Percentiles rank a stretch among this genome's conserved stretches.
Evolutionary conservation across 2,329 filamentous ascomycete species (phyloP).

Genomic region (Teratosphaeria viscida): DNA sequence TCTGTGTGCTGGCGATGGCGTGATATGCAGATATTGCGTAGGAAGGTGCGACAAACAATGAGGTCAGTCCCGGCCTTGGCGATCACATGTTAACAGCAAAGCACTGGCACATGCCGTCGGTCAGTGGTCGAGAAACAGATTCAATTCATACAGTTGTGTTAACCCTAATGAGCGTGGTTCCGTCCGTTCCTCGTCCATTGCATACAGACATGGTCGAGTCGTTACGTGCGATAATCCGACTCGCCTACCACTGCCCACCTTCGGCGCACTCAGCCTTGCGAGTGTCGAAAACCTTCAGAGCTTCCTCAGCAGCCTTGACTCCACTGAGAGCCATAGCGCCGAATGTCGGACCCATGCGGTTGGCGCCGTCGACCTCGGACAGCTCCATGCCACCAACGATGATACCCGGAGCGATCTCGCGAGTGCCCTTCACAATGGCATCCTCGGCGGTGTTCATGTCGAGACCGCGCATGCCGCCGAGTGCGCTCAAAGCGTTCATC

Average conservation of each 20-base stretch:
- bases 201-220: neutral
- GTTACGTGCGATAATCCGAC: neutral
- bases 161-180: neutral
- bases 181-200: neutral
- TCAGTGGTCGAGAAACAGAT: neutral
- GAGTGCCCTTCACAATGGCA: slow-evolving; percentile 83
- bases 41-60: neutral
- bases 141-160: neutral
- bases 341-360: slow-evolving; percentile 71
- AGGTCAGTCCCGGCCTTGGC: neutral
- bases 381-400: slow-evolving; percentile 95
- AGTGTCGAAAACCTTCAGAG: slow-evolving; percentile 63
- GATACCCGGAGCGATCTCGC: slow-evolving; percentile 76
- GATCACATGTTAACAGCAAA: neutral
- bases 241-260: neutral
- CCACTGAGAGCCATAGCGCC: slow-evolving; percentile 81
- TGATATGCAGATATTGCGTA: neutral
- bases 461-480: slow-evolving; percentile 84
- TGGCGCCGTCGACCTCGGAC: slow-evolving; percentile 67
- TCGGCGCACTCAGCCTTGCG: slow-evolving; percentile 68
- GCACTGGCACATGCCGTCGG: neutral
- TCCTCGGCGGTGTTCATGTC: slow-evolving; percentile 91
- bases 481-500: slow-evolving; percentile 72
- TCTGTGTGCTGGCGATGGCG: too few relatives aligned
- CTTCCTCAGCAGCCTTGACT: slow-evolving; percentile 86